Evolutionary conservation across 1,284 basidiomycete species (phyloP), one percentile per base, ranked within the genome.

Genomic region (Apiotrichum akiyoshidainum): DNA sequence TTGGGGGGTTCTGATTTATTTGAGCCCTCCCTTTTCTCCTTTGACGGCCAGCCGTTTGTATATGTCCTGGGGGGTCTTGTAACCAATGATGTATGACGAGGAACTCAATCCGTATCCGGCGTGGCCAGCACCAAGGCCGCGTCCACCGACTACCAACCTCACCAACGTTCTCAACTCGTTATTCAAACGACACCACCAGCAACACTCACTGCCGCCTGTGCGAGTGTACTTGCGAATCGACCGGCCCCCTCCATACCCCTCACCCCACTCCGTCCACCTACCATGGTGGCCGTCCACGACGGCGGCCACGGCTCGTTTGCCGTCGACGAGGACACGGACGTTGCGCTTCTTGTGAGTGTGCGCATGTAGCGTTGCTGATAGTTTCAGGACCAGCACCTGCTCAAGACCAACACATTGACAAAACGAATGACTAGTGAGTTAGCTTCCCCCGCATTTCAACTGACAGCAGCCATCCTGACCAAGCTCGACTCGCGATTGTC

Each of bases 301-400:
- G 42, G 39, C 44, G 46, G 51, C 21, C 19, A 47, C 17, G 60
- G 56, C 31, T 58, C 58, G 8, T 34, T 60, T 14, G 54, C 59
- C 31, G 76, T 78, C 69, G 73, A 78, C 63, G 75, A 77, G 54
- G 74, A 76, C 56, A 74, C 76, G 13, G 76, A 78, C 59, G 62
- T 78, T 7, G 74, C 73, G 5, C 60, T 78, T 58, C 69, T 77
- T 33, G 69, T 72, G 55, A 47, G 67, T 66, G 10, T 1, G n/a
- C n/a, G 26, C 8, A n/a, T 39, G 13, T 21, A 33, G n/a, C 21
- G n/a, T 13, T 16, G 10, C 51, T 54, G 58, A 48, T 44, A 46
- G 47, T 9, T 21, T 21, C 65, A 77, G 71, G 75, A 77, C 59
- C 77, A 78, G 64, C 75, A 77, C 53, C 66, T 78, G 44, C 65